A percentile compares a stretch with the other conserved stretches of the same genome.
Evolutionary conservation across 2,329 filamentous ascomycete genomes (phyloP).

Genomic region (Fusarium sp.): DNA sequence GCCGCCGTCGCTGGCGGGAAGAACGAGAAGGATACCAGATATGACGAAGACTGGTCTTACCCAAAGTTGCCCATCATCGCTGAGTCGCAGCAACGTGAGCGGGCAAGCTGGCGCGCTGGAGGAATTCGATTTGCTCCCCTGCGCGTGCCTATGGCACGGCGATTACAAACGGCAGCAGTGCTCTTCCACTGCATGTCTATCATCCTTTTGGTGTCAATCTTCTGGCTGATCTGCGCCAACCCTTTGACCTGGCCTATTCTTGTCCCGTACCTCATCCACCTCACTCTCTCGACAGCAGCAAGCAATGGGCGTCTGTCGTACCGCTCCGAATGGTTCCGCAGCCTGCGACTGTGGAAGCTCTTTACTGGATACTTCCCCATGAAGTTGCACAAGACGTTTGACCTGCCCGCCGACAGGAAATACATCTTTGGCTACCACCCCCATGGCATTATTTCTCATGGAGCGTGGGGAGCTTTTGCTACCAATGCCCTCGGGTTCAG

Average conservation of each 20-base stretch:
- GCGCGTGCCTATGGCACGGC: slow-evolving; percentile 76
- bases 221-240: slow-evolving; percentile 92
- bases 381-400: slow-evolving; percentile 84
- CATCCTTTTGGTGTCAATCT: slow-evolving; percentile 77
- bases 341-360: slow-evolving; percentile 82
- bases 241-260: slow-evolving; percentile 89
- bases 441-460: slow-evolving; percentile 96
- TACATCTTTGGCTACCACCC: slow-evolving; percentile 99
- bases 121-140: slow-evolving; percentile 87
- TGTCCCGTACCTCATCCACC: slow-evolving; percentile 83
- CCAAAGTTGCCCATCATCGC: slow-evolving; percentile 43
- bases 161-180: slow-evolving; percentile 83
- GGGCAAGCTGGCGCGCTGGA: slow-evolving; percentile 52
- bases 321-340: slow-evolving; percentile 80
- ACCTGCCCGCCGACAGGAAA: slow-evolving; percentile 83
- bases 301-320: slow-evolving; percentile 80
- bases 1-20: slow-evolving; percentile 33
- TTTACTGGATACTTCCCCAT: slow-evolving; percentile 96
- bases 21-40: slow-evolving; percentile 15
- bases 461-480: slow-evolving; percentile 91
- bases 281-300: slow-evolving; percentile 82
- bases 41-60: slow-evolving; percentile 38
- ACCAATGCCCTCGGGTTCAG: slow-evolving; percentile 91
- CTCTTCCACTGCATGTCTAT: slow-evolving; percentile 80
- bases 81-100: slow-evolving; percentile 39